Percentiles rank a stretch among this genome's conserved stretches.
These are phyloP conservation scores for Kodamaea leandrae DNA, from an alignment of 805 yeast genomes.

Conservation along the genomic window DNA sequence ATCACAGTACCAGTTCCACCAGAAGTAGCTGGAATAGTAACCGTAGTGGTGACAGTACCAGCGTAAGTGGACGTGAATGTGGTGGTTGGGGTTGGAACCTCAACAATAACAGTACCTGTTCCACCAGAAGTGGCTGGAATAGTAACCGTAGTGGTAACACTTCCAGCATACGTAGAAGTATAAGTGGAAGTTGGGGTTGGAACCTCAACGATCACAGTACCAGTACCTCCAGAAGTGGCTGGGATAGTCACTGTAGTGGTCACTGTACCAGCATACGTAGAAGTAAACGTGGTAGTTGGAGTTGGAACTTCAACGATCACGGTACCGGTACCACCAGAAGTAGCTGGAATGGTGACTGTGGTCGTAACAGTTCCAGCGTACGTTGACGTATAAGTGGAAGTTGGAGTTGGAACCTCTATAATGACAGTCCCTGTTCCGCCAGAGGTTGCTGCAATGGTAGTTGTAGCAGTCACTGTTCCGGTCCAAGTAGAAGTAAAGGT, in stretches of 20 bases:
- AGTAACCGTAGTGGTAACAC: slow-evolving; percentile 13
- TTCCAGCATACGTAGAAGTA: slow-evolving; percentile 11
- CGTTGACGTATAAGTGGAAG: slow-evolving; percentile 6
- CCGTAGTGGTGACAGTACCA: neutral
- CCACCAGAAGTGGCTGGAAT: slow-evolving; percentile 13
- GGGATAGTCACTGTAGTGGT: slow-evolving; percentile 8
- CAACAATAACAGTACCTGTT: slow-evolving; percentile 24
- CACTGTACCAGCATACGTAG: slow-evolving; percentile 9
- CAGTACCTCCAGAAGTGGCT: slow-evolving; percentile 10
- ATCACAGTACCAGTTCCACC: slow-evolving; percentile 15
- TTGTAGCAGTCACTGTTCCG: slow-evolving; percentile 7
- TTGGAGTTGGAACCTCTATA: slow-evolving; percentile 11
- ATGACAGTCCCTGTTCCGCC: slow-evolving; percentile 12
- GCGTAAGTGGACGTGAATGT: slow-evolving; percentile 8
- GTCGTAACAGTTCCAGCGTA: slow-evolving; percentile 9
- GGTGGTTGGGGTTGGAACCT: slow-evolving; percentile 15
- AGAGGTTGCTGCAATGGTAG: slow-evolving; percentile 6
- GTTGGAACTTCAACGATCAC: slow-evolving; percentile 16
- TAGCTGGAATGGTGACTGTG: slow-evolving; percentile 5
- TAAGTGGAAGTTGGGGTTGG: slow-evolving; percentile 7
- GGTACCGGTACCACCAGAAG: slow-evolving; percentile 13
- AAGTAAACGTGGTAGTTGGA: slow-evolving; percentile 6
- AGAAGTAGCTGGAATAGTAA: slow-evolving; percentile 5
- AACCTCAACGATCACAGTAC: slow-evolving; percentile 14
- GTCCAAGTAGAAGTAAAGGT: slow-evolving; percentile 10